Conservation (phyloP, 2,329 filamentous ascomycete species). For the Cladophialophora yegresii region DNA sequence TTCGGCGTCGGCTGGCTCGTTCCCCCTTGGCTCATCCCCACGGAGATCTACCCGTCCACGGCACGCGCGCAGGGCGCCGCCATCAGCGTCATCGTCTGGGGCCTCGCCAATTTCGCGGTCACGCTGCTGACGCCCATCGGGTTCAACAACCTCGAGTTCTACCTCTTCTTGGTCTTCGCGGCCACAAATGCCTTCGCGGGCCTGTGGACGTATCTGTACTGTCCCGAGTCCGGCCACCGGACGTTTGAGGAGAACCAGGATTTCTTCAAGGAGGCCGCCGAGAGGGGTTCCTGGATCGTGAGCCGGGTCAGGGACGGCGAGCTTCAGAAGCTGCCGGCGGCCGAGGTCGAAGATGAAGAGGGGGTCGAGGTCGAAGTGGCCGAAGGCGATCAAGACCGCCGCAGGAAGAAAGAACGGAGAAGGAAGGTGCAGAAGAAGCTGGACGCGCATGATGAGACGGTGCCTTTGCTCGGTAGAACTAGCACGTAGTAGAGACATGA, state of each 20-base stretch:
- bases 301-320: constrained; percentile 56
- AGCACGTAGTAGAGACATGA: background rate
- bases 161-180: constrained; percentile 60
- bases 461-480: constrained; percentile 20
- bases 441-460: constrained; percentile 19
- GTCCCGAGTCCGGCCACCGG: constrained; percentile 59
- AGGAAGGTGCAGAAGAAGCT: constrained; percentile 10
- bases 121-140: constrained; percentile 60
- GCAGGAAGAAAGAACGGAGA: constrained; percentile 6
- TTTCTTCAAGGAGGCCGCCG: constrained; percentile 58
- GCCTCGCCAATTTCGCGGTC: constrained; percentile 61
- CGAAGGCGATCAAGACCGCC: constrained; percentile 12
- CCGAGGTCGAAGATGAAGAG: constrained; percentile 22
- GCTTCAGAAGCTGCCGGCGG: constrained; percentile 41
- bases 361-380: constrained; percentile 23
- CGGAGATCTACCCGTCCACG: constrained; percentile 60
- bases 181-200: constrained; percentile 59
- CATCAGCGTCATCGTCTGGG: constrained; percentile 62
- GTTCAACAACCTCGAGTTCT: constrained; percentile 63
- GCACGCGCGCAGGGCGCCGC: constrained; percentile 62
- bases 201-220: constrained; percentile 54
- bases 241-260: constrained; percentile 63
- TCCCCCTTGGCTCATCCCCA: constrained; percentile 54
- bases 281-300: constrained; percentile 58
- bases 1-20: constrained; percentile 57